Conservation (phyloP, 768 basidiomycete genomes). For the Mycena floridula region DNA sequence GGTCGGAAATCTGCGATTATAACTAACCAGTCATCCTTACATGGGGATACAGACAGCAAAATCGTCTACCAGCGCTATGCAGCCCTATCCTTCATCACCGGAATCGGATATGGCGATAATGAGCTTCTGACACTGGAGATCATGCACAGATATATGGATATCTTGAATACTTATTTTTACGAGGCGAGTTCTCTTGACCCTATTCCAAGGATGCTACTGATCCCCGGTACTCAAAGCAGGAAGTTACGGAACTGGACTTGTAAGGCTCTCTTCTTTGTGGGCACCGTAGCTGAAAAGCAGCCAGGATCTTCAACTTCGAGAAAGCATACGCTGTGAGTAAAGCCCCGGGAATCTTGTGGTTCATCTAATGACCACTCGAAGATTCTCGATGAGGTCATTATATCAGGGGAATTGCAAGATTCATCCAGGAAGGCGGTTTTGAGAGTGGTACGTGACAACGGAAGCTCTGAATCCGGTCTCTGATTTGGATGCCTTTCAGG, state of each 20-base stretch:
- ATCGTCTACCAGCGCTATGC: slow-evolving; percentile 95
- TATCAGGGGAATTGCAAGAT: slow-evolving; percentile 92
- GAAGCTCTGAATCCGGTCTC: slow-evolving; percentile 3
- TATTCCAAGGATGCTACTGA: slow-evolving; percentile 32
- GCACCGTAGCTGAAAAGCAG: no score
- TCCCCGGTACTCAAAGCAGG: slow-evolving; percentile 91
- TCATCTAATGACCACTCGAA: slow-evolving; percentile 22
- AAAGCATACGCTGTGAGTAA: slow-evolving; percentile 78
- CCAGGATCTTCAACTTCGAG: slow-evolving; percentile 97
- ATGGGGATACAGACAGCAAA: slow-evolving; percentile 64
- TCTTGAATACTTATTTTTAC: slow-evolving; percentile 86
- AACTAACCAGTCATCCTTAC: neutral
- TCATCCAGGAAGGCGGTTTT: slow-evolving; percentile 73
- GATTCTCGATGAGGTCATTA: slow-evolving; percentile 90
- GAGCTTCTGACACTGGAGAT: slow-evolving; percentile 90
- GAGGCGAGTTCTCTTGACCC: slow-evolving; percentile 54
- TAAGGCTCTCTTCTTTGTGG: no score
- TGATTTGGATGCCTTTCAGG: slow-evolving; percentile 37
- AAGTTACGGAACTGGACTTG: slow-evolving; percentile 87
- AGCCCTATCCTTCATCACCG: slow-evolving; percentile 91
- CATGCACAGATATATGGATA: slow-evolving; percentile 90
- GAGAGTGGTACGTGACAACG: slow-evolving; percentile 38
- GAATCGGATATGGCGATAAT: slow-evolving; percentile 79
- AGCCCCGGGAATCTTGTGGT: slow-evolving; percentile 13
- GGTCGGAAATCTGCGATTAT: slow-evolving; percentile 37